Percentiles rank a stretch among this genome's conserved stretches.
These are phyloP conservation scores for Sanguinoderma infundibulare DNA, from an alignment of 1,284 basidiomycete species.

Conservation along the genomic window DNA sequence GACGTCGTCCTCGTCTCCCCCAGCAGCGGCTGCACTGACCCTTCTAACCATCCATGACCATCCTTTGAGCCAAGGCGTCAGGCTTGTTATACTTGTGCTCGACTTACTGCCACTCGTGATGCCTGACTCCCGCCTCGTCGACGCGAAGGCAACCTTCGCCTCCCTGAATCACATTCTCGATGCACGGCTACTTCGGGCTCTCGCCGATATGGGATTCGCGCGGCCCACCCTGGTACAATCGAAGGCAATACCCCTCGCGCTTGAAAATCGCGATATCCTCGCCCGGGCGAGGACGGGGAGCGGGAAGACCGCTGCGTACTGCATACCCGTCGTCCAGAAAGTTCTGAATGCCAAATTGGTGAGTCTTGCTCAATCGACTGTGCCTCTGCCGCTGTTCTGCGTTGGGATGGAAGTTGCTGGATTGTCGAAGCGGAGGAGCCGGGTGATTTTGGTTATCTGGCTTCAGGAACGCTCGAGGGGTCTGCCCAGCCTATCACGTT, in stretches of 20 bases:
- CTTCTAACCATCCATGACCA: not conserved
- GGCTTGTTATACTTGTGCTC: not conserved
- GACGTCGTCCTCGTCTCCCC: not conserved
- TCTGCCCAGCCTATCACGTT: no score
- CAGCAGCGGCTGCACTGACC: not conserved
- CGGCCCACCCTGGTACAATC: constrained; percentile 82
- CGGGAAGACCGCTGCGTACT: constrained; percentile 98
- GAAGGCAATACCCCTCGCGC: constrained; percentile 84
- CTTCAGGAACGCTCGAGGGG: no score
- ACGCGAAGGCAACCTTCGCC: constrained; percentile 61
- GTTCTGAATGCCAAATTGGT: constrained; percentile 83
- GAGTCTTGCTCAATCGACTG: constrained; percentile 40
- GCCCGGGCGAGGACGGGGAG: constrained; percentile 94
- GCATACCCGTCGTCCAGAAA: constrained; percentile 90
- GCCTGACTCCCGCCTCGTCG: constrained; percentile 52
- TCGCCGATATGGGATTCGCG: constrained; percentile 84
- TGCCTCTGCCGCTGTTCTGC: no score
- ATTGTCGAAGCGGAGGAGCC: no score
- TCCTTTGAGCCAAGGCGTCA: not conserved
- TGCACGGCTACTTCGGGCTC: constrained; percentile 74
- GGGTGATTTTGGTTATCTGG: no score
- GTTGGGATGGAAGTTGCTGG: no score
- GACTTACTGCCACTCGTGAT: constrained; percentile 14
- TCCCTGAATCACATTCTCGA: constrained; percentile 78
- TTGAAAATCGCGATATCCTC: constrained; percentile 92